A percentile compares a stretch with the other conserved stretches of the same genome.
These are phyloP conservation scores for Quercus bicolor DNA, from an alignment of 306 rosid species.

Conservation along the genomic window DNA sequence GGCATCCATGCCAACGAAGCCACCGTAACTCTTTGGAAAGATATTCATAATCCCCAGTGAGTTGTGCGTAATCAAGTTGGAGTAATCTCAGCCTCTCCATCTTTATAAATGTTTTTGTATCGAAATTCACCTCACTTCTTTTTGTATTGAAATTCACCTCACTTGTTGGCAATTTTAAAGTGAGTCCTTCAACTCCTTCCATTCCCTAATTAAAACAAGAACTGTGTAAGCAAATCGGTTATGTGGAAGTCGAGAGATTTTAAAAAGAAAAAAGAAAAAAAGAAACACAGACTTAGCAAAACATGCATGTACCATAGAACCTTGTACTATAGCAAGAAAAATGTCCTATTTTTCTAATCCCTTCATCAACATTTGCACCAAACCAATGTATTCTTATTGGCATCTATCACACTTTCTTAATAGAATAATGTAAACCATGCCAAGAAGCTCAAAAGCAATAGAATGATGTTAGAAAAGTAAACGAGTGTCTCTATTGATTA, in stretches of 20 bases:
- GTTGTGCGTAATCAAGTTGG: slow-evolving; percentile 19
- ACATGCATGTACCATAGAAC: no score
- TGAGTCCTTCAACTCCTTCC: slow-evolving; percentile 6
- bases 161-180: background rate
- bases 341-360: no score
- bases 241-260: background rate
- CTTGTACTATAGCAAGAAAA: no score
- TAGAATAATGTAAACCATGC: no score
- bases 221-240: background rate
- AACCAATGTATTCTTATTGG: no score
- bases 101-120: slow-evolving; percentile 22
- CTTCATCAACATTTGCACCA: no score
- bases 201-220: slow-evolving; percentile 17
- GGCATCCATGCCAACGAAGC: slow-evolving; percentile 35
- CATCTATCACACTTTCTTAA: no score
- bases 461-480: no score
- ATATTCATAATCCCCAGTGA: slow-evolving; percentile 18
- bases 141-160: background rate
- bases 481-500: no score
- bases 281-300: no score
- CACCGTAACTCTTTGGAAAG: slow-evolving; percentile 33
- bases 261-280: background rate
- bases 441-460: no score
- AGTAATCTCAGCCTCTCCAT: slow-evolving; percentile 44
- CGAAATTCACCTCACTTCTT: background rate